Base-by-base conservation (phyloP, 305 asterid species). In the Solanum aculeatissimum region DNA sequence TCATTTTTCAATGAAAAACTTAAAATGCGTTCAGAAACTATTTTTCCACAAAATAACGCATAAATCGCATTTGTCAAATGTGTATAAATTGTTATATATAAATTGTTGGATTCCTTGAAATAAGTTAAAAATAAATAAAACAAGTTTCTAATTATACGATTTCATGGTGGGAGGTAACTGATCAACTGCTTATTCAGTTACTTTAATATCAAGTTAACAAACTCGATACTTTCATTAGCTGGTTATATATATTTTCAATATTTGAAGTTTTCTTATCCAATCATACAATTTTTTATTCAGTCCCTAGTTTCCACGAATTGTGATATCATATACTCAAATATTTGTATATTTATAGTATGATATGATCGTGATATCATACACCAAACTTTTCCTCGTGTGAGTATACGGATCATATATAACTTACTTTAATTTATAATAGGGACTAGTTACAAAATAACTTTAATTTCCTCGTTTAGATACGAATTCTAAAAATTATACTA, bases 181-280 rank as follows among this genome's bases (percentile, higher is more conserved):
- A 83, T 83, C 82, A 49, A 83, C 78, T 83, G 58, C 82, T 75
- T 29, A 75, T 27, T 75, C 81, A 53, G 51, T 83, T 60, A 51
- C 81, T 49, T 75, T 25, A 70, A 75, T 27, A 49, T 49, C 43
- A 68, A 68, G 85, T 68, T 51, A 49, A 68, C 14, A 53, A 83
- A 51, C 49, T 19, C 53, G 47, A 49, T 72, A 29, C 21, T 47
- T 23, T 45, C 58, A 23, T 72, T 74, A 23, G 58, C 7, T 74
- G 6, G 9, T 16, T 15, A 35, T 38, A 32, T 15, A 35, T 38
- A 29, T 15, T 18, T 68, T 68, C 3, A 16, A 15, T 35, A 15
- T 47, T 47, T 74, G 81, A 74, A 47, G 60, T 49, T 25, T 27
- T 49, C 60, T 49, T 4, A 49, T 75, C 25, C 27, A 49, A 63